Percentiles rank a stretch among this genome's conserved stretches.
phyloP scores from a whole-genome alignment of 2,329 filamentous ascomycete species.

The Venturia effusa region DNA sequence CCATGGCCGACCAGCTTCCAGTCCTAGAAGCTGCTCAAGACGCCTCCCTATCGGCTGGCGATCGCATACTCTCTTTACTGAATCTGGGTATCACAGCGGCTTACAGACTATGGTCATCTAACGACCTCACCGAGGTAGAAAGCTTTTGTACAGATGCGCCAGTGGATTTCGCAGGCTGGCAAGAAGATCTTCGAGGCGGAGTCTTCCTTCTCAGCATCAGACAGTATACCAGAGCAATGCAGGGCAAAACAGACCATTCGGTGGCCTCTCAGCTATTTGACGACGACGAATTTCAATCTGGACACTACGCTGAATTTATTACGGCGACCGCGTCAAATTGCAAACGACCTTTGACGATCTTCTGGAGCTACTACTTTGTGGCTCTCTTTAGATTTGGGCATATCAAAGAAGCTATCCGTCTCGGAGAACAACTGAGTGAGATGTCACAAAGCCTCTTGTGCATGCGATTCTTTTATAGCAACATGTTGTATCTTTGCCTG shows the following conservation, averaged over 20 bases:
- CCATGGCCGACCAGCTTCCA: slow-evolving; percentile 46
- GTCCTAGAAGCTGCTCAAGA: slow-evolving; percentile 58
- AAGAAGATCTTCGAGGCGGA: slow-evolving; percentile 59
- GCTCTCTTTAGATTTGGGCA: slow-evolving; percentile 33
- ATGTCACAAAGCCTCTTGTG: slow-evolving; percentile 33
- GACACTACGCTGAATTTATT: slow-evolving; percentile 42
- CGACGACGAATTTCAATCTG: slow-evolving; percentile 54
- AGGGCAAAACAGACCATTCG: slow-evolving; percentile 56
- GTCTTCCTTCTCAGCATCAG: slow-evolving; percentile 55
- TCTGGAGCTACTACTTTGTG: slow-evolving; percentile 45
- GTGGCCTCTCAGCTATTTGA: slow-evolving; percentile 49
- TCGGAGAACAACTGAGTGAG: slow-evolving; percentile 31
- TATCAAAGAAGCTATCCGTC: slow-evolving; percentile 28
- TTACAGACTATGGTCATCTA: slow-evolving; percentile 58
- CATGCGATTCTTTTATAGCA: slow-evolving; percentile 31
- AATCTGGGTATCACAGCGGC: slow-evolving; percentile 58
- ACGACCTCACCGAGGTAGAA: slow-evolving; percentile 59
- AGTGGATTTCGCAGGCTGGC: slow-evolving; percentile 64
- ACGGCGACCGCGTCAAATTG: slow-evolving; percentile 43
- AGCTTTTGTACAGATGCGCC: slow-evolving; percentile 60
- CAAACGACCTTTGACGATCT: slow-evolving; percentile 54
- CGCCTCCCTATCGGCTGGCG: slow-evolving; percentile 54
- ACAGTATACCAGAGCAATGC: slow-evolving; percentile 58
- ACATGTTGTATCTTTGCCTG: slow-evolving; percentile 32
- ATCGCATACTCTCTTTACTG: slow-evolving; percentile 60